A percentile compares a stretch with the other conserved stretches of the same genome.
phyloP scores from a whole-genome alignment of 106 monocot genomes.

The Ottelia alismoides region DNA sequence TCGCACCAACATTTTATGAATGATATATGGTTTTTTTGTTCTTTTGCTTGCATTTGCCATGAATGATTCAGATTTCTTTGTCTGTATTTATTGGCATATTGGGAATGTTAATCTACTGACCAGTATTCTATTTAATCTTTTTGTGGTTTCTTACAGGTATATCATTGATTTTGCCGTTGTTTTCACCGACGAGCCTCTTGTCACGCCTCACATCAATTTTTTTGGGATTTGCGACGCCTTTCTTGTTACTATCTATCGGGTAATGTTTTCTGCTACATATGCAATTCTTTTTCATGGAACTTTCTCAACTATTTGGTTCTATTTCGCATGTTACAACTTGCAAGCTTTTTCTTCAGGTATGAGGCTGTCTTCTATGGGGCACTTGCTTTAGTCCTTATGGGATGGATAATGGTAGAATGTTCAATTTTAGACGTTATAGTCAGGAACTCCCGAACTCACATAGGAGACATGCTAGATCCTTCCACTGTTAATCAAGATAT shows the following conservation, averaged over 20 bases:
- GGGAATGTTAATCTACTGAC: too few species aligned
- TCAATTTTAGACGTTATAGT: conserved; percentile 22
- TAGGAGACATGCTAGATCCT: conserved; percentile 18
- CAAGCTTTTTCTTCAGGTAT: conserved; percentile 49
- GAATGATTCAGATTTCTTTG: too few species aligned
- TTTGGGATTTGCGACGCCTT: conserved; percentile 86
- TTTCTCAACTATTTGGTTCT: neutral
- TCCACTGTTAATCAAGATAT: conserved; percentile 18
- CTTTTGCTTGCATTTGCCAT: too few species aligned
- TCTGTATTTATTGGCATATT: too few species aligned
- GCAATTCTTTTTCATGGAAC: neutral
- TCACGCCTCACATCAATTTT: conserved; percentile 79
- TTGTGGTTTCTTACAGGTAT: conserved; percentile 40
- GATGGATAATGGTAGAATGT: conserved; percentile 82
- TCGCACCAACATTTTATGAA: too few species aligned
- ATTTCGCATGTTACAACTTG: too few species aligned
- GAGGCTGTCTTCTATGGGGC: conserved; percentile 86
- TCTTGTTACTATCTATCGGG: conserved; percentile 85
- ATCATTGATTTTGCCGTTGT: conserved; percentile 72
- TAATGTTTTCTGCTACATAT: conserved; percentile 13
- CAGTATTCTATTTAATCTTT: conserved; percentile 2
- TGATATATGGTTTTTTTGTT: too few species aligned
- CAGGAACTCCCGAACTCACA: conserved; percentile 8
- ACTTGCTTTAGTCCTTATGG: conserved; percentile 74
- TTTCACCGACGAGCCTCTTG: conserved; percentile 51